phyloP scores from a whole-genome alignment of 352 stramenopile genomes.

The Phytophthora boehmeriae region DNA sequence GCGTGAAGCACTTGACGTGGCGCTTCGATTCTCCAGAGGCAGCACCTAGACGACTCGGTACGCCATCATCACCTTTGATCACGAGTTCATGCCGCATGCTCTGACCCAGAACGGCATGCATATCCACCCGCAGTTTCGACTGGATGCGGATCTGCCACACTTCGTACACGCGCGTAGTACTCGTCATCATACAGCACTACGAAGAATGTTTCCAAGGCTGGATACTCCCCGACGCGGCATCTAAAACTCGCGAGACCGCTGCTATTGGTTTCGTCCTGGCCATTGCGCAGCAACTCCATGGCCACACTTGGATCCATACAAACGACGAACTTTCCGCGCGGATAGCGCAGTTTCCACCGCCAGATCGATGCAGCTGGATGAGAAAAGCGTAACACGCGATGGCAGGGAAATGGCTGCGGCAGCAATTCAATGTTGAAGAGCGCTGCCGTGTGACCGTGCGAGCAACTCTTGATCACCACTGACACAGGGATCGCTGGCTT shows the following conservation, averaged over 20 bases:
- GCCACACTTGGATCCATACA: conserved; percentile 77
- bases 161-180: conserved; percentile 83
- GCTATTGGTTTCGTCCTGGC: conserved; percentile 20
- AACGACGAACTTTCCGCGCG: conserved; percentile 60
- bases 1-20: no score
- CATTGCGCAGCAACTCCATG: conserved; percentile 41
- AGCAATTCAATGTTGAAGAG: conserved; percentile 88
- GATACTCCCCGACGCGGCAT: conserved; percentile 87
- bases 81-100: conserved; percentile 87
- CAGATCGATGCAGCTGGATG: conserved; percentile 62
- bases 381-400: conserved; percentile 83
- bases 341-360: conserved; percentile 57
- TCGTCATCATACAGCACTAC: conserved; percentile 90
- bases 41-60: conserved; percentile 13
- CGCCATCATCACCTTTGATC: conserved; percentile 78
- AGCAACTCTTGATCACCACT: conserved; percentile 86
- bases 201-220: conserved; percentile 90
- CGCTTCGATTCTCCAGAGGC: neutral
- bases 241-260: conserved; percentile 60
- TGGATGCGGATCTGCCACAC: conserved; percentile 87
- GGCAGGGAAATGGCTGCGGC: conserved; percentile 77
- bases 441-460: conserved; percentile 90
- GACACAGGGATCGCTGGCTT: conserved; percentile 44
- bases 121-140: conserved; percentile 79
- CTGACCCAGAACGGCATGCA: conserved; percentile 89